Evolutionary conservation across 192 early-diverging fungal species (phyloP).

Genomic region (Dissophora globulifera): DNA sequence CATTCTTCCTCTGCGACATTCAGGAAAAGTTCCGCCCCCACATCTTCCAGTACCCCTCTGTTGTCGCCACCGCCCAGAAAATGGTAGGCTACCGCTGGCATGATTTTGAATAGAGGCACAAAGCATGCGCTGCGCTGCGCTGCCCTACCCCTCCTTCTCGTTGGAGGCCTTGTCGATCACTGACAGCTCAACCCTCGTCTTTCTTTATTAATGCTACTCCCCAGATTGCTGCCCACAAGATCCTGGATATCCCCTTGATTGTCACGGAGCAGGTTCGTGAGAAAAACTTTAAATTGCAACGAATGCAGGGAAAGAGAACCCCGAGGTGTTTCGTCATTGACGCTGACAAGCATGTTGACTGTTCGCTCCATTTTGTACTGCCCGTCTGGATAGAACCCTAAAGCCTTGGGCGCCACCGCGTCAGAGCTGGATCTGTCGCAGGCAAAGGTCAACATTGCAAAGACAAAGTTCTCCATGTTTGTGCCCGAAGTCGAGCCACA

Average conservation of each 20-base stretch:
- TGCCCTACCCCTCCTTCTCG: background rate
- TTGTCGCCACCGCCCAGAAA: constrained; percentile 87
- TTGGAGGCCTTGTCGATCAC: background rate
- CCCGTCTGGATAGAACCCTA: constrained; percentile 62
- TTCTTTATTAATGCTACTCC: background rate
- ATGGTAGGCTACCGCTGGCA: constrained; percentile 66
- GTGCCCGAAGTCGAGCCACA: constrained; percentile 67
- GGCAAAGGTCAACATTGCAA: constrained; percentile 69
- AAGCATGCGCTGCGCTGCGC: too few species aligned
- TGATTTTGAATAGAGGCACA: too few species aligned
- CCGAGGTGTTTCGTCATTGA: too few species aligned
- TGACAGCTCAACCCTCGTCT: background rate
- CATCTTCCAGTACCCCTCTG: constrained; percentile 84
- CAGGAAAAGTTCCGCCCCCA: constrained; percentile 82
- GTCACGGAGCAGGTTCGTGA: constrained; percentile 87
- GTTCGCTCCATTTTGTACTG: too few species aligned
- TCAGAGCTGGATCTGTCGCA: constrained; percentile 77
- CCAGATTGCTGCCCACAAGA: constrained; percentile 75
- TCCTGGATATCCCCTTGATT: constrained; percentile 84
- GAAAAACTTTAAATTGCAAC: constrained; percentile 14
- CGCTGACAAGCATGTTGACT: too few species aligned
- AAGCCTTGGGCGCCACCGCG: constrained; percentile 78
- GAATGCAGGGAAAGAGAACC: background rate
- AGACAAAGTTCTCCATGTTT: constrained; percentile 93
- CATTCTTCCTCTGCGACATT: constrained; percentile 94